Percentiles rank a stretch among this genome's conserved stretches.
Conservation (phyloP, 371 early-diverging fungal species). For the Syncephalastrum racemosum region DNA sequence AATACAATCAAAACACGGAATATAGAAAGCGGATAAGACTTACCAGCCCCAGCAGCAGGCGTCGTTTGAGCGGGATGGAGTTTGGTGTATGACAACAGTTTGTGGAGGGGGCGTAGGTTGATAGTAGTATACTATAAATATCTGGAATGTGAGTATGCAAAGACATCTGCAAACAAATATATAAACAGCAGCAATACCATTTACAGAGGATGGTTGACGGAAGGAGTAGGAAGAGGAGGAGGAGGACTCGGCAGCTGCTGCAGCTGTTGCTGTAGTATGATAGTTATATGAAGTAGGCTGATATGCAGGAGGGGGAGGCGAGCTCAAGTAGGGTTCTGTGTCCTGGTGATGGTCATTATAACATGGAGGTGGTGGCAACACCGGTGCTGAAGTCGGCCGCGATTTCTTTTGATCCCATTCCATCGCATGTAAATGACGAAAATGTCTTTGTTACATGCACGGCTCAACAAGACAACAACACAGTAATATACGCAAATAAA, state of each 20-base stretch:
- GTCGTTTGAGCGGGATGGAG: conserved; percentile 38
- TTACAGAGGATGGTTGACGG: background rate
- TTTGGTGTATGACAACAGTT: conserved; percentile 36
- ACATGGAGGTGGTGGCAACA: conserved; percentile 12
- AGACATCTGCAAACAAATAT: too few species aligned
- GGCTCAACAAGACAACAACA: too few species aligned
- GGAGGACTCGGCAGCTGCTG: background rate
- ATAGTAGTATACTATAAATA: conserved; percentile 24
- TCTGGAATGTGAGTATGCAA: conserved; percentile 6
- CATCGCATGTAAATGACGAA: too few species aligned
- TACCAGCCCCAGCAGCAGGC: conserved; percentile 54
- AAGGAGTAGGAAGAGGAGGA: conserved; percentile 8
- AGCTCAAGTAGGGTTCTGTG: background rate
- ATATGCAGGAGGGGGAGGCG: conserved; percentile 22
- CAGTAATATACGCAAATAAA: too few species aligned
- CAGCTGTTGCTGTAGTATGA: conserved; percentile 5
- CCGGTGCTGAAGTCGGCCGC: conserved; percentile 12
- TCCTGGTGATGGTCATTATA: conserved; percentile 4
- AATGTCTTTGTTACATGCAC: too few species aligned
- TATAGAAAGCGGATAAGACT: background rate
- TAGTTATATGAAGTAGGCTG: conserved; percentile 11
- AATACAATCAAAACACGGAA: conserved; percentile 7
- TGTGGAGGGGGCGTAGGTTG: conserved; percentile 43
- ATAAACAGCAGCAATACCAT: too few species aligned
- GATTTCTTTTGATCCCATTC: conserved; percentile 1